These are phyloP conservation scores for Coelastrella sp. DNA, from an alignment of 139 green algal genomes.

Conservation along the genomic window DNA sequence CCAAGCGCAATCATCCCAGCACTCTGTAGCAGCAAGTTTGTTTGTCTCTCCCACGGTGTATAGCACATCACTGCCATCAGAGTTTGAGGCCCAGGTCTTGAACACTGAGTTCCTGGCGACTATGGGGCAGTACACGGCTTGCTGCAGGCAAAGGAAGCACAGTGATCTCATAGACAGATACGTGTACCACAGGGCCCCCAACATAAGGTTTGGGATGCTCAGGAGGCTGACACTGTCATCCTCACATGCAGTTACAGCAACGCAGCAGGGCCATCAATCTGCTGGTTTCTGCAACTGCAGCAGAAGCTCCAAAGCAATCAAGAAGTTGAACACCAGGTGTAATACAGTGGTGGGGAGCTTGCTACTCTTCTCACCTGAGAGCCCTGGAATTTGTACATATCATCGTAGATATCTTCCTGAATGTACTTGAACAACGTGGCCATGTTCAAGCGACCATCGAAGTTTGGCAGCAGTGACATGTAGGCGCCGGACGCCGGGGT, in stretches of 20 bases:
- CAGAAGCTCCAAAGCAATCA: too few relatives aligned
- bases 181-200: too few relatives aligned
- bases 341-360: too few relatives aligned
- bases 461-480: conserved; percentile 48
- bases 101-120: conserved; percentile 17
- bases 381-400: not conserved
- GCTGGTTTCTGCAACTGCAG: too few relatives aligned
- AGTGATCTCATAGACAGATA: too few relatives aligned
- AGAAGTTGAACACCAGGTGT: too few relatives aligned
- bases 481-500: conserved; percentile 12
- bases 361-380: not conserved
- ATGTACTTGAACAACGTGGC: conserved; percentile 23
- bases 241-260: too few relatives aligned
- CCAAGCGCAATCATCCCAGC: conserved; percentile 42
- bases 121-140: conserved; percentile 12
- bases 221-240: too few relatives aligned
- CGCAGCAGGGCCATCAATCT: too few relatives aligned
- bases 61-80: conserved; percentile 26
- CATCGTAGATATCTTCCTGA: conserved; percentile 44
- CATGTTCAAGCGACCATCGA: conserved; percentile 8
- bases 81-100: conserved; percentile 37
- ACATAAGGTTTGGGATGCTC: too few relatives aligned
- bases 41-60: conserved; percentile 38
- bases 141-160: not conserved
- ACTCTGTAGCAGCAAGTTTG: conserved; percentile 19